Evolutionary conservation across 2,329 filamentous ascomycete genomes (phyloP).

Genomic region (Neurospora crassa): DNA sequence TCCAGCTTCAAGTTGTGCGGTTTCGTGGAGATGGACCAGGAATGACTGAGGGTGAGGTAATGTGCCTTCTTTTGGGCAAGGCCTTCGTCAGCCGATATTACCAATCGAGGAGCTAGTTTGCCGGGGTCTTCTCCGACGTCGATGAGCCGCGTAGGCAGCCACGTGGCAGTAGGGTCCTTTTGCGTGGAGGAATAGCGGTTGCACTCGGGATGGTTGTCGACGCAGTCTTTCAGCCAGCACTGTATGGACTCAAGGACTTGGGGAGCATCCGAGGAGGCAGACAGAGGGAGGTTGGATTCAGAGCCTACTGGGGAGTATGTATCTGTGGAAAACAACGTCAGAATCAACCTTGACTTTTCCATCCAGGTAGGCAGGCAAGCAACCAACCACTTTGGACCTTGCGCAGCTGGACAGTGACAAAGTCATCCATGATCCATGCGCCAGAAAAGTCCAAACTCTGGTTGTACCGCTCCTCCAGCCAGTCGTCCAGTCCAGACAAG

Average conservation of each 20-base stretch:
- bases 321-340: background rate
- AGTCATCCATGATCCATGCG: background rate
- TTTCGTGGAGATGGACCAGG: background rate
- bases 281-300: background rate
- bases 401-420: background rate
- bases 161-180: background rate
- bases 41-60: background rate
- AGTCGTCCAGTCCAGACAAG: background rate
- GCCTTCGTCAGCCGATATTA: background rate
- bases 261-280: background rate
- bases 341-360: background rate
- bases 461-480: background rate
- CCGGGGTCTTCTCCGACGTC: background rate
- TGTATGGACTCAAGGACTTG: background rate
- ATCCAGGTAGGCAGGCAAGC: background rate
- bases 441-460: background rate
- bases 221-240: background rate
- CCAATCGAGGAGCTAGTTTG: background rate
- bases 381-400: background rate
- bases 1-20: background rate
- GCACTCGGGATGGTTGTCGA: background rate
- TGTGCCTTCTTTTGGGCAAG: background rate
- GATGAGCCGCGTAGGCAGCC: conserved; percentile 6
- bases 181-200: background rate
- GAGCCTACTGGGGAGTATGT: background rate